Conservation (phyloP, 176 grass and related monocot species). For the Triticum turgidum region DNA sequence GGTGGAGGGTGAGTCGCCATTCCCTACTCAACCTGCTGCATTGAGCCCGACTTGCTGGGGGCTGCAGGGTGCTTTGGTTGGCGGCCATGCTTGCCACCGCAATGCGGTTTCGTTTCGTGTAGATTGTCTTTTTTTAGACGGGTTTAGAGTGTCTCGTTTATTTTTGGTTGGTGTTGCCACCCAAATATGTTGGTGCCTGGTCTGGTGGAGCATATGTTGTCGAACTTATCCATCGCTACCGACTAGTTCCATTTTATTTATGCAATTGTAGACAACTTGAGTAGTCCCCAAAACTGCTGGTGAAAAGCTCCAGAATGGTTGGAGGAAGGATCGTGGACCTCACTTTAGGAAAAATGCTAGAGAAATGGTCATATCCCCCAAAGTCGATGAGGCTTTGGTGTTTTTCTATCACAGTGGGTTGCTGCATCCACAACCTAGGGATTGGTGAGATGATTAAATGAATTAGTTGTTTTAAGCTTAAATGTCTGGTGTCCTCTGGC, state of each 20-base stretch:
- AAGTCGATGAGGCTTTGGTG: not conserved
- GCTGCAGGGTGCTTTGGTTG: not conserved
- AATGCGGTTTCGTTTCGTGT: not conserved
- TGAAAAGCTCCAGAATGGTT: not conserved
- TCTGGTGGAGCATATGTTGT: not conserved
- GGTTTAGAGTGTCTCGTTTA: not conserved
- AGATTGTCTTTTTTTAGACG: not conserved
- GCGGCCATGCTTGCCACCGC: not conserved
- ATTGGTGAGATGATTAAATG: not conserved
- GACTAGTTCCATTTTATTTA: not conserved
- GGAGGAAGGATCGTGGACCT: not conserved
- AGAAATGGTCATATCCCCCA: not conserved
- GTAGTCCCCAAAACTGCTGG: not conserved
- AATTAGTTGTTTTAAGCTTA: not conserved
- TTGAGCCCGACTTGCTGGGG: not conserved
- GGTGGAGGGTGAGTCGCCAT: constrained; percentile 62
- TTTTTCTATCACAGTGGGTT: not conserved
- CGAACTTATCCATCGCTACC: not conserved
- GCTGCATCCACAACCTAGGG: not conserved
- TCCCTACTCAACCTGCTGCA: not conserved
- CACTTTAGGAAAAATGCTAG: not conserved
- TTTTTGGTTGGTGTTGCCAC: not conserved
- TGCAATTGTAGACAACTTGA: not conserved
- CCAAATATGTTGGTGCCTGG: not conserved
- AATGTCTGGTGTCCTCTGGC: not conserved